phyloP scores from a whole-genome alignment of 129 eudicot genomes.

The Gnaphalium uliginosum region DNA sequence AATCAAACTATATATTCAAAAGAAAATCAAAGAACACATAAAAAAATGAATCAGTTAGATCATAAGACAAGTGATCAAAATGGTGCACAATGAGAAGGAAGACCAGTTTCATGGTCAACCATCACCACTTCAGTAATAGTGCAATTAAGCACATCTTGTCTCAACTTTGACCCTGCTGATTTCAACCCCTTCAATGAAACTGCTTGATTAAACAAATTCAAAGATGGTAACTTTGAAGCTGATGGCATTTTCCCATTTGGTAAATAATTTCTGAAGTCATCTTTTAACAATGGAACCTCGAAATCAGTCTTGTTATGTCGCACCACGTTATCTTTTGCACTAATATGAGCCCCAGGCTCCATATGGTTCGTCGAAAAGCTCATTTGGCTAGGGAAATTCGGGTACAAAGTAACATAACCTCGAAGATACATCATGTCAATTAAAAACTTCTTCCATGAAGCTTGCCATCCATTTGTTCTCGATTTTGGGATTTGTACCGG shows the following conservation, averaged over 20 bases:
- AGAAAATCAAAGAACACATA: constrained; percentile 12
- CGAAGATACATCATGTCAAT: constrained; percentile 96
- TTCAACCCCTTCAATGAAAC: constrained; percentile 82
- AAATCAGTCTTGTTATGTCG: constrained; percentile 81
- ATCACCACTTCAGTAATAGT: constrained; percentile 53
- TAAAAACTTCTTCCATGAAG: constrained; percentile 96
- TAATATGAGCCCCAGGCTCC: constrained; percentile 97
- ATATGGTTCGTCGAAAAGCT: constrained; percentile 97
- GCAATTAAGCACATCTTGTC: constrained; percentile 86
- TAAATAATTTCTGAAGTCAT: constrained; percentile 66
- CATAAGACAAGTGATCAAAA: constrained; percentile 40
- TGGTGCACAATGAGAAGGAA: constrained; percentile 62
- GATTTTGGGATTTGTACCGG: constrained; percentile 96
- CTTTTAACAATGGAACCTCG: constrained; percentile 85
- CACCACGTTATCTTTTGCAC: constrained; percentile 82
- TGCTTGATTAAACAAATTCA: constrained; percentile 83
- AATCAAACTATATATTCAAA: neutral
- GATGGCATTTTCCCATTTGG: constrained; percentile 89
- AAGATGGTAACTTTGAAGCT: constrained; percentile 80
- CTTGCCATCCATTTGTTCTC: constrained; percentile 96
- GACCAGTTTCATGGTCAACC: constrained; percentile 77
- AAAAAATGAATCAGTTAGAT: constrained; percentile 25
- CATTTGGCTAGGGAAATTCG: constrained; percentile 84
- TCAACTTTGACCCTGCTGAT: constrained; percentile 89
- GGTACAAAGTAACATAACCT: constrained; percentile 87